Percentiles rank a stretch among this genome's conserved stretches.
Evolutionary conservation across 441 rosid genomes (phyloP).

Genomic region (Viola pubescens): DNA sequence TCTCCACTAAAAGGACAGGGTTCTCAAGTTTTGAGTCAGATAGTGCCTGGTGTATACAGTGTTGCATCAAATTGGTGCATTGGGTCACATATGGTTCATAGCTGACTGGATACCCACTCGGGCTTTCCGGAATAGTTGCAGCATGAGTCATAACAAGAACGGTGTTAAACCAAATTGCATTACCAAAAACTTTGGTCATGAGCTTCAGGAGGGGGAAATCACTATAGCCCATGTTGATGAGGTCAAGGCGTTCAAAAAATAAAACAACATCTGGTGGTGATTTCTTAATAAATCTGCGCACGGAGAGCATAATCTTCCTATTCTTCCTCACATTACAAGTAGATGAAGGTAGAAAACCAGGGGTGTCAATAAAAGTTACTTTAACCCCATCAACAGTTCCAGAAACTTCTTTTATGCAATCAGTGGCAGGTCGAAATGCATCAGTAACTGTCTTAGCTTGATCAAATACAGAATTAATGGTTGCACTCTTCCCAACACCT

Average conservation of each 20-base stretch:
- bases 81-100: constrained; percentile 64
- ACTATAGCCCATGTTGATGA: constrained; percentile 46
- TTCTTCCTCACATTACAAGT: constrained; percentile 50
- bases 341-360: constrained; percentile 65
- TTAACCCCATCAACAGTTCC: constrained; percentile 66
- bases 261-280: constrained; percentile 79
- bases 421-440: constrained; percentile 76
- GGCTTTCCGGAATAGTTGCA: constrained; percentile 58
- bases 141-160: constrained; percentile 88
- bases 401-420: constrained; percentile 53
- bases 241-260: constrained; percentile 74
- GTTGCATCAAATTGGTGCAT: constrained; percentile 63
- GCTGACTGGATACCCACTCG: constrained; percentile 48
- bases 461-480: constrained; percentile 81
- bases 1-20: constrained; percentile 75
- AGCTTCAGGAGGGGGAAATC: constrained; percentile 73
- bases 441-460: constrained; percentile 55
- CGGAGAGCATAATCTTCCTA: constrained; percentile 57
- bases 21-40: constrained; percentile 67
- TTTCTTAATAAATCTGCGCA: constrained; percentile 57
- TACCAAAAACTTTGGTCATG: constrained; percentile 66
- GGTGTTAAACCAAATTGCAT: constrained; percentile 80
- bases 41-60: constrained; percentile 58
- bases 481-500: constrained; percentile 97
- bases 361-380: constrained; percentile 77